A percentile compares a stretch with the other conserved stretches of the same genome.
Evolutionary conservation across 805 yeast species (phyloP).

Genomic region (Starmerella powellii): DNA sequence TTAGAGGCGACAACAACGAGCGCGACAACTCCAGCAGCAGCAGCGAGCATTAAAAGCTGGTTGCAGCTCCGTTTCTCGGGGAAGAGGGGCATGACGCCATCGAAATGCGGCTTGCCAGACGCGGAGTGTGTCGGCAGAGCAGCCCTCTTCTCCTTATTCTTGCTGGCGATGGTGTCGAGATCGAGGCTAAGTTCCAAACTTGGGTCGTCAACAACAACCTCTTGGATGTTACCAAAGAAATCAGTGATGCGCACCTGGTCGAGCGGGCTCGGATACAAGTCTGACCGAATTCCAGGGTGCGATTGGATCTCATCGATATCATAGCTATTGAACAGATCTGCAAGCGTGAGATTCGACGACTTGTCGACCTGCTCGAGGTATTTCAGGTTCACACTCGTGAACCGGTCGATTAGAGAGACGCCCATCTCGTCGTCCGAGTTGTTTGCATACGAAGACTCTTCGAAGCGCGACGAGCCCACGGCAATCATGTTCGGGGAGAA

Average conservation of each 20-base stretch:
- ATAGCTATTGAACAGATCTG: conserved; percentile 74
- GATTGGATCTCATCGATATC: conserved; percentile 80
- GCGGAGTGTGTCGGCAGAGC: background rate
- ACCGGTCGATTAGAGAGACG: conserved; percentile 93
- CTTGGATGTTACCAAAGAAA: conserved; percentile 86
- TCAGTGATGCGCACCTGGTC: conserved; percentile 71
- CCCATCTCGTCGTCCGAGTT: conserved; percentile 94
- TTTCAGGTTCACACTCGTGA: conserved; percentile 83
- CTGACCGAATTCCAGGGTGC: conserved; percentile 84
- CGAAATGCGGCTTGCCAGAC: too few relatives aligned
- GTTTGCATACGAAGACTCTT: conserved; percentile 87
- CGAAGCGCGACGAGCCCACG: conserved; percentile 79
- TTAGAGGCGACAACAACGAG: conserved; percentile 1
- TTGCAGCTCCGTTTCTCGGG: background rate
- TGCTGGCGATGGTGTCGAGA: background rate
- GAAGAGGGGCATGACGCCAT: background rate
- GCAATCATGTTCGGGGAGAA: conserved; percentile 87
- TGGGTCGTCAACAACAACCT: conserved; percentile 51
- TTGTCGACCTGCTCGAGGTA: conserved; percentile 72
- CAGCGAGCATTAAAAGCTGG: conserved; percentile 1
- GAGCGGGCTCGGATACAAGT: conserved; percentile 54
- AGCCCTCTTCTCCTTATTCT: background rate
- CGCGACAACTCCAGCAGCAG: conserved; percentile 1
- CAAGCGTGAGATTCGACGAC: conserved; percentile 60
- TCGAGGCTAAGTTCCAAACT: conserved; percentile 26